Percentiles rank a stretch among this genome's conserved stretches.
These are phyloP conservation scores for Populus deltoides DNA, from an alignment of 345 rosid genomes.

Conservation along the genomic window DNA sequence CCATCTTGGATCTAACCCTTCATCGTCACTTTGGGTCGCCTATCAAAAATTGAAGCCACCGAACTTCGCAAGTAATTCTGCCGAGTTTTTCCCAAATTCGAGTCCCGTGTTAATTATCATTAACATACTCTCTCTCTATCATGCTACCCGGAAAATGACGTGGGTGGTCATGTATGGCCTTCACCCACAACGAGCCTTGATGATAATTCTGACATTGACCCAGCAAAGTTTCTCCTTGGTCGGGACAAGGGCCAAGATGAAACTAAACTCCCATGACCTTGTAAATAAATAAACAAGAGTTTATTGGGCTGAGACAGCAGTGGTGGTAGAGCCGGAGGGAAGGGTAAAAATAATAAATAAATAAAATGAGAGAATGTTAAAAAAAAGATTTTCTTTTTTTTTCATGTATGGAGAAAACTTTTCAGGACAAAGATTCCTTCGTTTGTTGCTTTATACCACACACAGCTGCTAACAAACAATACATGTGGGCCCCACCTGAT, in stretches of 20 bases:
- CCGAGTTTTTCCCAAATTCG: no score
- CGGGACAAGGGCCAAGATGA: not conserved
- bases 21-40: no score
- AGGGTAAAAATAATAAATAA: not conserved
- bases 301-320: not conserved
- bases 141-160: not conserved
- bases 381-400: not conserved
- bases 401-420: not conserved
- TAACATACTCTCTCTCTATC: no score
- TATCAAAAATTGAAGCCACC: no score
- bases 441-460: slow-evolving; percentile 52
- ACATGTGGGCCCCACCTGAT: slow-evolving; percentile 43
- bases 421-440: slow-evolving; percentile 65
- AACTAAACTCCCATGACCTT: not conserved
- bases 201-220: not conserved
- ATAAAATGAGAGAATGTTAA: not conserved
- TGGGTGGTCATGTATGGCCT: not conserved
- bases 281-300: not conserved
- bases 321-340: not conserved
- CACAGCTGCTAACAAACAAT: slow-evolving; percentile 47
- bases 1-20: no score
- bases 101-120: no score
- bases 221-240: not conserved
- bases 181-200: not conserved
- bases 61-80: no score